Base-by-base conservation (phyloP, 83 land plant species). In the Thuja plicata region DNA sequence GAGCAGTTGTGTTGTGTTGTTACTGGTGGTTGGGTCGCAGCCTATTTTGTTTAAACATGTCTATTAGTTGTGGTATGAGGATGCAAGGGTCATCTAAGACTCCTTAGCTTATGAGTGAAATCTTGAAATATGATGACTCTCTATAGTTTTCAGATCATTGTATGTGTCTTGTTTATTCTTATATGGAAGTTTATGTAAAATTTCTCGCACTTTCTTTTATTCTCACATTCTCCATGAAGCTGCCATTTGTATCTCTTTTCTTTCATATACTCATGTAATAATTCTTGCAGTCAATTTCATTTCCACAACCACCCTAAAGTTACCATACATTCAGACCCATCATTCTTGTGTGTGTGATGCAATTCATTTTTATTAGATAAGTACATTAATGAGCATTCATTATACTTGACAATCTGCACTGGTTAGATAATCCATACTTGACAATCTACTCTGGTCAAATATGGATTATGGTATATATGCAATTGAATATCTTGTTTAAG, bases 111-210 rank as follows among this genome's bases (percentile, higher is more conserved):
- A n/a, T n/a, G n/a, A n/a, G n/a, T n/a, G n/a, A n/a, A 43, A 81
- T 81, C 52, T 81, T 32, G 21, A 81, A 73, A 81, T 27, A 50
- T 81, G 43, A 81, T 45, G n/a, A 81, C 24, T 43, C 38, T 81
- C 84, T 73, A 73, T n/a, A 73, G 77, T 11, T 73, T 35, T 73
- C 77, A n/a, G 77, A n/a, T 30, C 77, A 73, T 32, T 73, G 77
- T 73, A 81, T 81, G 46, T 81, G 41, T 78, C 43, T 40, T 78
- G 38, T 37, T 38, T 17, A 43, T 38, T 32, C 24, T 35, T 76
- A 37, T 78, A 35, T n/a, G n/a, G n/a, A n/a, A n/a, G n/a, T n/a
- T n/a, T n/a, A n/a, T n/a, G n/a, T n/a, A n/a, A n/a, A n/a, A 45
- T 37, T 38, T 81, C 11, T 81, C 11, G 16, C 30, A 41, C 50